phyloP scores from a whole-genome alignment of 2,329 filamentous ascomycete genomes.

The Neoscytalidium dimidiatum region DNA sequence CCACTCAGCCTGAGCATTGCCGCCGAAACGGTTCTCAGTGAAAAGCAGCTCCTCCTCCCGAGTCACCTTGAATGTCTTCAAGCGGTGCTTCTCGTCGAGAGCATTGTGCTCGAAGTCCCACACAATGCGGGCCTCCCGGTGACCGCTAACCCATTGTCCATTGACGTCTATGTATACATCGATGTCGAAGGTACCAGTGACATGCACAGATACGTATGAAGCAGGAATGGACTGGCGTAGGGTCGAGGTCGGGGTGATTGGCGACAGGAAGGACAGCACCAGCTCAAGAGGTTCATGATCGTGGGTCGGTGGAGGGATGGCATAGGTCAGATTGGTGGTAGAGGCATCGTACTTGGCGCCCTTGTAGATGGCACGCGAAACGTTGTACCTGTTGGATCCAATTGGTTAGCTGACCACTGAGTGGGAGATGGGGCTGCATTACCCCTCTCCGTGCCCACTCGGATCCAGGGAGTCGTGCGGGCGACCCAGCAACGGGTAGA shows the following conservation, averaged over 20 bases:
- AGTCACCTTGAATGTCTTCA: slow-evolving; percentile 69
- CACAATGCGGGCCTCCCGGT: slow-evolving; percentile 66
- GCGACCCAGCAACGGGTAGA: slow-evolving; percentile 66
- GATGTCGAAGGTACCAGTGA: slow-evolving; percentile 62
- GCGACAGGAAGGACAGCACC: slow-evolving; percentile 69
- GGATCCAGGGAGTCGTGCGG: slow-evolving; percentile 63
- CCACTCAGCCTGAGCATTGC: slow-evolving; percentile 77
- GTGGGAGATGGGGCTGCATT: slow-evolving; percentile 21
- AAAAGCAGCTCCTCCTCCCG: slow-evolving; percentile 67
- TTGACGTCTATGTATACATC: slow-evolving; percentile 52
- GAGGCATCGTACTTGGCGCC: slow-evolving; percentile 69
- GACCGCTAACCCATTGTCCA: slow-evolving; percentile 77
- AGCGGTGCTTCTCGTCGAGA: slow-evolving; percentile 37
- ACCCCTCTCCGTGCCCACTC: slow-evolving; percentile 40
- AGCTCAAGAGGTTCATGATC: slow-evolving; percentile 52
- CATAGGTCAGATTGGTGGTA: slow-evolving; percentile 69
- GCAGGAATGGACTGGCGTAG: slow-evolving; percentile 81
- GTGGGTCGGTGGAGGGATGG: slow-evolving; percentile 50
- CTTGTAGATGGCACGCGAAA: slow-evolving; percentile 60
- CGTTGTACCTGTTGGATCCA: slow-evolving; percentile 49
- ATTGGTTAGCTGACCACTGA: not conserved
- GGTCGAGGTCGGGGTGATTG: slow-evolving; percentile 79
- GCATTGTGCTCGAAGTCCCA: slow-evolving; percentile 63
- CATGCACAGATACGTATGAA: slow-evolving; percentile 72
- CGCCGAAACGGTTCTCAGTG: slow-evolving; percentile 57